These are phyloP conservation scores for Sordariomycetes sp. DNA, from an alignment of 2,329 filamentous ascomycete genomes.

Conservation along the genomic window DNA sequence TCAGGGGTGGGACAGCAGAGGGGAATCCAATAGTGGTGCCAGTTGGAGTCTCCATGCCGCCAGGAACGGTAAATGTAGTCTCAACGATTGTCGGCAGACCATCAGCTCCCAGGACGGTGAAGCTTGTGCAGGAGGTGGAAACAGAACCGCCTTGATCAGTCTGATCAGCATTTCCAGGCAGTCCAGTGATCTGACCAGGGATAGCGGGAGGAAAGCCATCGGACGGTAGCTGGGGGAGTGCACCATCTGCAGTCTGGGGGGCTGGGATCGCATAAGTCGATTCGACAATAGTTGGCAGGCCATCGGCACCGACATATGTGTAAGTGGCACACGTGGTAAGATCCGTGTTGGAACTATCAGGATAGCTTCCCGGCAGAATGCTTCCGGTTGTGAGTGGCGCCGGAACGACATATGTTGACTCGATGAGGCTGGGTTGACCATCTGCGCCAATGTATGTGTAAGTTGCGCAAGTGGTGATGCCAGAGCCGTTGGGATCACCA, in stretches of 20 bases:
- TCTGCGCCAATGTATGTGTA: conserved; percentile 5
- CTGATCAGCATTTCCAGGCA: background rate
- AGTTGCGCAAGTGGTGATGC: conserved; percentile 6
- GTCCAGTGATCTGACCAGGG: conserved; percentile 2
- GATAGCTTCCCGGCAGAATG: background rate
- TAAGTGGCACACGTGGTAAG: conserved; percentile 6
- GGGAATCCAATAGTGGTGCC: conserved; percentile 7
- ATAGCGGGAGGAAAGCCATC: too few species aligned
- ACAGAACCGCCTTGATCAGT: background rate
- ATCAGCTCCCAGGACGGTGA: conserved; percentile 6
- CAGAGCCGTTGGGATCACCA: conserved; percentile 3
- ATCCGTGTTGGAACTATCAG: conserved; percentile 4
- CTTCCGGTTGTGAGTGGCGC: background rate
- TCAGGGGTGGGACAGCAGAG: conserved; percentile 7
- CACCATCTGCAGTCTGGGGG: conserved; percentile 1
- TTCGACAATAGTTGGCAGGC: conserved; percentile 7
- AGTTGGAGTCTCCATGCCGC: conserved; percentile 2
- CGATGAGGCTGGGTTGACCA: conserved; percentile 2
- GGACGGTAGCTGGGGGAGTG: background rate
- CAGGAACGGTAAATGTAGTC: conserved; percentile 13
- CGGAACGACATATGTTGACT: background rate
- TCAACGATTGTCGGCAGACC: conserved; percentile 7
- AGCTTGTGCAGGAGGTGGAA: conserved; percentile 5
- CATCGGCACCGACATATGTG: conserved; percentile 6
- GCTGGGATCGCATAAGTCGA: conserved; percentile 4